A percentile compares a stretch with the other conserved stretches of the same genome.
phyloP scores from a whole-genome alignment of 805 yeast genomes.

The Wickerhamomyces hampshirensis region DNA sequence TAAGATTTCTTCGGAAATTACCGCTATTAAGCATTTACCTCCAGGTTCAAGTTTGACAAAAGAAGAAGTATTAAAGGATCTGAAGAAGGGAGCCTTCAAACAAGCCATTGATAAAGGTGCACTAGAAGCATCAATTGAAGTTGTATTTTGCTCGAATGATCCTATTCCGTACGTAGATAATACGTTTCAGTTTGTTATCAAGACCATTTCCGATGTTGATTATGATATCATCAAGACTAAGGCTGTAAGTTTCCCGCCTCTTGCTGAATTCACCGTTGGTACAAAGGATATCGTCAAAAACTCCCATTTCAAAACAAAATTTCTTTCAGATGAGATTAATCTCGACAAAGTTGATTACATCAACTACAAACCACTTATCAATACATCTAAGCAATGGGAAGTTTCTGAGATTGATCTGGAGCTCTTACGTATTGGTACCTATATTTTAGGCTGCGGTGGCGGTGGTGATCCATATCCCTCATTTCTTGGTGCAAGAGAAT shows the following conservation, averaged over 20 bases:
- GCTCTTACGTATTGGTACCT: slow-evolving; percentile 38
- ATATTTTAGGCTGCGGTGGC: slow-evolving; percentile 48
- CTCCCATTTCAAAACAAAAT: slow-evolving; percentile 1
- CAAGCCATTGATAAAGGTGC: slow-evolving; percentile 25
- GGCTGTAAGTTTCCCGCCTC: slow-evolving; percentile 29
- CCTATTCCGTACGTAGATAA: slow-evolving; percentile 30
- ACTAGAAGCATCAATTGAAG: slow-evolving; percentile 17
- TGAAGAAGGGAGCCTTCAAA: slow-evolving; percentile 19
- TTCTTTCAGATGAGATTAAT: not conserved
- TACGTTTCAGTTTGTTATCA: slow-evolving; percentile 21
- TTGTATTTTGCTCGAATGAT: slow-evolving; percentile 24
- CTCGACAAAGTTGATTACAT: slow-evolving; percentile 22
- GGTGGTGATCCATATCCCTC: slow-evolving; percentile 44
- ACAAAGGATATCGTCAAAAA: slow-evolving; percentile 5
- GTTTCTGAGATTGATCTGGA: slow-evolving; percentile 31
- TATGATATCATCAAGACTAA: slow-evolving; percentile 25
- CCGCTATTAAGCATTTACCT: slow-evolving; percentile 7
- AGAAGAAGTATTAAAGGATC: slow-evolving; percentile 16
- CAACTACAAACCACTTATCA: slow-evolving; percentile 14
- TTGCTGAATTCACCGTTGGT: slow-evolving; percentile 3
- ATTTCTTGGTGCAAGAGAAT: slow-evolving; percentile 31
- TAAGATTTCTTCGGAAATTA: slow-evolving; percentile 29
- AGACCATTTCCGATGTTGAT: slow-evolving; percentile 17
- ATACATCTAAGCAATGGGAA: slow-evolving; percentile 22
- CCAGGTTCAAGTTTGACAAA: slow-evolving; percentile 6